These are phyloP conservation scores for Fusarium devonianum DNA, from an alignment of 2,329 filamentous ascomycete species.

Conservation along the genomic window DNA sequence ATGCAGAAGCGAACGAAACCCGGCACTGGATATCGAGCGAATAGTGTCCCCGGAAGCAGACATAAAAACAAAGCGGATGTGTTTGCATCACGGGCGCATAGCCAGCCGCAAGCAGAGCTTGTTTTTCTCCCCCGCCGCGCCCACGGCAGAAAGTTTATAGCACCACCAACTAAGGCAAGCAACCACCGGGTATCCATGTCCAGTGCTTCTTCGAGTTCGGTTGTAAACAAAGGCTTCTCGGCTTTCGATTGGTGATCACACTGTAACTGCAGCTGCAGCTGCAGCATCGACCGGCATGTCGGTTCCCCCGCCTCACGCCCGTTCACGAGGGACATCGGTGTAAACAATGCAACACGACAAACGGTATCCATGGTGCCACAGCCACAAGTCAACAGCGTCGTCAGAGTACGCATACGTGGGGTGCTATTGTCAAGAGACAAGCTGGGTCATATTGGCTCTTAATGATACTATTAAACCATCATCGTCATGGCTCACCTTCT, in stretches of 20 bases:
- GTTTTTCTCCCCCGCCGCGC: slow-evolving; percentile 7
- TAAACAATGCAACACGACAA: slow-evolving; percentile 34
- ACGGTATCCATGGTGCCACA: slow-evolving; percentile 18
- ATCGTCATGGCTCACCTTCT: slow-evolving; percentile 10
- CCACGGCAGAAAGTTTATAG: slow-evolving; percentile 11
- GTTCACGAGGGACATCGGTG: slow-evolving; percentile 9
- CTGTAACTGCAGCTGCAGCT: slow-evolving; percentile 7
- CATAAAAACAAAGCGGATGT: slow-evolving; percentile 20
- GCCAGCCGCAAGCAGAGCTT: slow-evolving; percentile 30
- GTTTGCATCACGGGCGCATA: slow-evolving; percentile 12
- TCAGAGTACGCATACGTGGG: slow-evolving; percentile 1
- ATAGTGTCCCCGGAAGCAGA: slow-evolving; percentile 20
- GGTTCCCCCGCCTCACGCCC: slow-evolving; percentile 12
- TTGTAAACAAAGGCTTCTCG: slow-evolving; percentile 28
- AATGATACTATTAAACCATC: slow-evolving; percentile 14
- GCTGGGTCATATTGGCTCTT: slow-evolving; percentile 12
- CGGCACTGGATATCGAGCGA: slow-evolving; percentile 25
- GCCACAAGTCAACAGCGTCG: slow-evolving; percentile 19
- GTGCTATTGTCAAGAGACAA: background rate
- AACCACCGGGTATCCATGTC: slow-evolving; percentile 27
- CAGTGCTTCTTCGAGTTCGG: slow-evolving; percentile 6
- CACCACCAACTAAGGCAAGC: too few relatives aligned
- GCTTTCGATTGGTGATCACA: slow-evolving; percentile 17
- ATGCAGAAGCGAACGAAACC: slow-evolving; percentile 29
- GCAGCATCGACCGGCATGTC: slow-evolving; percentile 9